Conservation (phyloP, 306 rosid species). For the Amphicarpaea edgeworthii region DNA sequence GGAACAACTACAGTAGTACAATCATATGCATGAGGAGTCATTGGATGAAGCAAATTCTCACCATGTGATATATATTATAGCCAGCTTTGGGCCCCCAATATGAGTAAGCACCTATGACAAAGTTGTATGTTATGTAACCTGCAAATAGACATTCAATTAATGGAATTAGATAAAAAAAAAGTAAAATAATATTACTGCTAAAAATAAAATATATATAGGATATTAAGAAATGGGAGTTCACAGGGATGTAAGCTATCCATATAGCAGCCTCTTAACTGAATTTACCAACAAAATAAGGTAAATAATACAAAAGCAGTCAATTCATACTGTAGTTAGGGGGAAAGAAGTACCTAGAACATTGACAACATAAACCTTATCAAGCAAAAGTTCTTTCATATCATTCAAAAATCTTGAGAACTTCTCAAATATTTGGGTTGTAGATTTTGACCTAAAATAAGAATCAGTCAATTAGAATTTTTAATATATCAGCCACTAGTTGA, state of each 20-base stretch:
- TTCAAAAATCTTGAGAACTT: slow-evolving; percentile 56
- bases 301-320: slow-evolving; percentile 20
- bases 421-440: slow-evolving; percentile 30
- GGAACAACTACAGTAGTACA: slow-evolving; percentile 2
- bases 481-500: slow-evolving; percentile 12
- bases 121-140: slow-evolving; percentile 82
- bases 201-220: slow-evolving; percentile 7
- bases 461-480: slow-evolving; percentile 14
- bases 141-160: slow-evolving; percentile 40
- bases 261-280: slow-evolving; percentile 25
- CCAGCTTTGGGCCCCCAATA: slow-evolving; percentile 97
- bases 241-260: slow-evolving; percentile 14
- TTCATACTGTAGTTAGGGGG: slow-evolving; percentile 37
- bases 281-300: slow-evolving; percentile 27
- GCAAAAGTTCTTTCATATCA: slow-evolving; percentile 74
- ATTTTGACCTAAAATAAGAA: slow-evolving; percentile 53
- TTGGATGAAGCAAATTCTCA: slow-evolving; percentile 45
- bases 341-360: slow-evolving; percentile 73
- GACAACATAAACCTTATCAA: slow-evolving; percentile 70
- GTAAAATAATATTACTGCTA: slow-evolving; percentile 11
- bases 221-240: slow-evolving; percentile 8
- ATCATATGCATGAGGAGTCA: not conserved
- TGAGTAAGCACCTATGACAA: slow-evolving; percentile 87
- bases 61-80: slow-evolving; percentile 81
- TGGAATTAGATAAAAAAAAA: slow-evolving; percentile 13